Evolutionary conservation across 768 basidiomycete genomes (phyloP).

Genomic region (Strobilomyces dryophilus): DNA sequence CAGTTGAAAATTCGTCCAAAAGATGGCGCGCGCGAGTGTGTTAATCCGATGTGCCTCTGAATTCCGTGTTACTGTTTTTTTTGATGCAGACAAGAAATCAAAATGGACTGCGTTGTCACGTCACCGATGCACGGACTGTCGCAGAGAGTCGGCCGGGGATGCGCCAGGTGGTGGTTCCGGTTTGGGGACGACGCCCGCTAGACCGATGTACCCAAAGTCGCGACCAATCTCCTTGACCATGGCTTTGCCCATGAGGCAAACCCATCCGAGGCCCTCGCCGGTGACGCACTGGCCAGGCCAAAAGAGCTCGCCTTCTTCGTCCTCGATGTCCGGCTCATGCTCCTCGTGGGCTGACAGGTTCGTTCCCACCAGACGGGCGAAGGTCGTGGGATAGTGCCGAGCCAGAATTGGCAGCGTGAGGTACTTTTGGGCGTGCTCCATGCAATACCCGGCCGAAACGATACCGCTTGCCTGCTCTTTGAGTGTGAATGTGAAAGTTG

Average conservation of each 20-base stretch:
- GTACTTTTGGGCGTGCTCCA: slow-evolving; percentile 46
- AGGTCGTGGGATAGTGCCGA: slow-evolving; percentile 72
- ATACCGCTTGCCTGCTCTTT: slow-evolving; percentile 35
- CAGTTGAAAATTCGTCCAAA: slow-evolving; percentile 27
- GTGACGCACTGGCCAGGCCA: slow-evolving; percentile 74
- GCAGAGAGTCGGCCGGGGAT: slow-evolving; percentile 28
- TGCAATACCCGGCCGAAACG: slow-evolving; percentile 38
- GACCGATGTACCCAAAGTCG: slow-evolving; percentile 66
- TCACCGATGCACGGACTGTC: slow-evolving; percentile 33
- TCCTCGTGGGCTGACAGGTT: slow-evolving; percentile 63
- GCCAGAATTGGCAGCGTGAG: slow-evolving; percentile 66
- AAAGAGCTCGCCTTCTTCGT: slow-evolving; percentile 81
- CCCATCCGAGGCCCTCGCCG: slow-evolving; percentile 80
- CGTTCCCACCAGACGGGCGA: slow-evolving; percentile 66
- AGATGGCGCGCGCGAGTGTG: slow-evolving; percentile 14
- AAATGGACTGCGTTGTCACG: slow-evolving; percentile 3
- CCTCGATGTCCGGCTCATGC: slow-evolving; percentile 77
- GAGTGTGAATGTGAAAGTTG: slow-evolving; percentile 21
- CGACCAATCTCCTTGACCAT: slow-evolving; percentile 83
- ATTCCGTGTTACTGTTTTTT: slow-evolving; percentile 21
- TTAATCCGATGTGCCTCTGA: slow-evolving; percentile 24
- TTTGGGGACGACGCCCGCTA: slow-evolving; percentile 70
- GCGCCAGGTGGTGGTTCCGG: slow-evolving; percentile 41
- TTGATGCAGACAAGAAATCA: slow-evolving; percentile 30
- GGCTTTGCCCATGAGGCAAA: slow-evolving; percentile 82